Percentiles rank a stretch among this genome's conserved stretches.
Evolutionary conservation across 108 stramenopile species (phyloP).

Genomic region (Bacterosira constricta): DNA sequence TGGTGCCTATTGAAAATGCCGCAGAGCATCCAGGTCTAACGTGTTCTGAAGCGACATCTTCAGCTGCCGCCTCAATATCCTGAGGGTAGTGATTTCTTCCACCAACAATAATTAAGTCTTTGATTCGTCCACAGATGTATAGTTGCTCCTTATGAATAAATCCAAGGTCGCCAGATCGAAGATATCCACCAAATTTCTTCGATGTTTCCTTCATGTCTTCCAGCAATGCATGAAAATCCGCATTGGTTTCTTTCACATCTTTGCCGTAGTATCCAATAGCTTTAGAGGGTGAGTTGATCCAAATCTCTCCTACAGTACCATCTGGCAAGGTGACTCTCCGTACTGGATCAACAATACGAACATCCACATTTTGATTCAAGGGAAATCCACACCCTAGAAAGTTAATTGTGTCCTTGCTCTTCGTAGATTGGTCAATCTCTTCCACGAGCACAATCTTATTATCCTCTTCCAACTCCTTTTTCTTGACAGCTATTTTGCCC

Average conservation of each 20-base stretch:
- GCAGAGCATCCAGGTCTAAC: conserved; percentile 96
- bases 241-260: conserved; percentile 58
- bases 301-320: conserved; percentile 91
- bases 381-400: conserved; percentile 91
- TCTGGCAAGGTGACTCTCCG: conserved; percentile 45
- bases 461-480: conserved; percentile 70
- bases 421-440: conserved; percentile 9
- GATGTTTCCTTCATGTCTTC: conserved; percentile 19
- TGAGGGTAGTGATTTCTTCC: conserved; percentile 99
- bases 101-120: conserved; percentile 98
- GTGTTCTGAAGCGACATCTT: conserved; percentile 60
- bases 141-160: conserved; percentile 94
- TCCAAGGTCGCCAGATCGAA: conserved; percentile 97
- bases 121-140: conserved; percentile 94
- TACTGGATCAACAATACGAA: conserved; percentile 80
- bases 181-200: conserved; percentile 50
- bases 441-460: conserved; percentile 54
- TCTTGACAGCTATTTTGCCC: conserved; percentile 68
- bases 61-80: conserved; percentile 96
- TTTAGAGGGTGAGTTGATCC: conserved; percentile 88
- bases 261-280: conserved; percentile 81
- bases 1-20: conserved; percentile 85
- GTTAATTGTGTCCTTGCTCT: conserved; percentile 23
- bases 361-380: conserved; percentile 66
- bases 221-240: conserved; percentile 74